Evolutionary conservation across 2,329 filamentous ascomycete species (phyloP).

Genomic region (Xylariaceae sp.): DNA sequence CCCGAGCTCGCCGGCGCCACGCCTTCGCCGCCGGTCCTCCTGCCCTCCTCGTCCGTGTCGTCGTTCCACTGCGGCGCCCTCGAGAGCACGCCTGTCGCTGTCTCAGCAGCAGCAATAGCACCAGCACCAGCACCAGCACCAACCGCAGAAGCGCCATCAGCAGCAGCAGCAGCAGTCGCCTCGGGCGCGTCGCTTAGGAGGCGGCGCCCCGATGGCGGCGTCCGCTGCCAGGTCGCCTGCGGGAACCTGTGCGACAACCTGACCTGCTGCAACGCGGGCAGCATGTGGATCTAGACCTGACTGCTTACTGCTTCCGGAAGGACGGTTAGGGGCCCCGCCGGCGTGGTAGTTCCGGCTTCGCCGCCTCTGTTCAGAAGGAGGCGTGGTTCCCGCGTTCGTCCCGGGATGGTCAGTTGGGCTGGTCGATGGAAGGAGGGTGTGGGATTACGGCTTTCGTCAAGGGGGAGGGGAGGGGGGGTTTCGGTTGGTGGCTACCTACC

Average conservation of each 20-base stretch:
- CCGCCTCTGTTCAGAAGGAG: too few species aligned
- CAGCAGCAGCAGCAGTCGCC: too few species aligned
- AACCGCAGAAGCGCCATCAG: too few species aligned
- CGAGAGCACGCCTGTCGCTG: slow-evolving; percentile 2
- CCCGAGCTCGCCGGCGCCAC: slow-evolving; percentile 40
- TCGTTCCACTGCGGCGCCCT: slow-evolving; percentile 3
- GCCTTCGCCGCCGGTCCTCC: slow-evolving; percentile 1
- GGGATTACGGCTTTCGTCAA: too few species aligned
- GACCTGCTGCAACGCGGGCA: slow-evolving; percentile 20
- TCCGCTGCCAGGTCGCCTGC: slow-evolving; percentile 23
- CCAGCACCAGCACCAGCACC: neutral
- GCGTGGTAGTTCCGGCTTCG: too few species aligned
- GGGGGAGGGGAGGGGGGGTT: too few species aligned
- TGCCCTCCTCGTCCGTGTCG: neutral
- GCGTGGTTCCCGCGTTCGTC: too few species aligned
- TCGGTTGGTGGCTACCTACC: too few species aligned
- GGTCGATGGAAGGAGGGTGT: too few species aligned
- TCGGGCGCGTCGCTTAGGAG: slow-evolving; percentile 21
- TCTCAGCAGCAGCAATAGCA: slow-evolving; percentile 1
- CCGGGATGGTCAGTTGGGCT: too few species aligned
- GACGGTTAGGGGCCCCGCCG: too few species aligned
- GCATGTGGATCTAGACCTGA: slow-evolving; percentile 16
- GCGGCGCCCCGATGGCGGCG: slow-evolving; percentile 15
- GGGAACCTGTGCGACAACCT: slow-evolving; percentile 22
- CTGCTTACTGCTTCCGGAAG: too few species aligned